Evolutionary conservation across 2,329 filamentous ascomycete genomes (phyloP).

Genomic region (Ascomycota sp.): DNA sequence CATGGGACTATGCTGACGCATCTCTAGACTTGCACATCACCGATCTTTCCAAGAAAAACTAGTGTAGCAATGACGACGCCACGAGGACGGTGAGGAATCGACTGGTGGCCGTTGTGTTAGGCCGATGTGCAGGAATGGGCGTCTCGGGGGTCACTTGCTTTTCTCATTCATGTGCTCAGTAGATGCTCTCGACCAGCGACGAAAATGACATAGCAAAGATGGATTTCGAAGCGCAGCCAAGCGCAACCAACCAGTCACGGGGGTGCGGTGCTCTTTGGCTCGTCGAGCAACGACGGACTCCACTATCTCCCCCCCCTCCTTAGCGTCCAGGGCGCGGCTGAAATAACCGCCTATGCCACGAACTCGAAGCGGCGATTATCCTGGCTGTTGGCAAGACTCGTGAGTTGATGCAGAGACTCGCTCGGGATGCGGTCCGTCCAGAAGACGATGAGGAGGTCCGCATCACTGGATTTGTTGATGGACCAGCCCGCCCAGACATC

Average conservation of each 20-base stretch:
- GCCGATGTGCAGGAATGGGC: constrained; percentile 27
- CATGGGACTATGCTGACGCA: background rate
- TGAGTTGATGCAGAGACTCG: constrained; percentile 10
- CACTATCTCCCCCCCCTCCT: background rate
- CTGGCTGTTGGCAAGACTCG: constrained; percentile 5
- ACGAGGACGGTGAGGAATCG: constrained; percentile 8
- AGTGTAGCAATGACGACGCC: constrained; percentile 8
- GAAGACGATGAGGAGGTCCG: constrained; percentile 19
- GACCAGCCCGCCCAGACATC: constrained; percentile 20
- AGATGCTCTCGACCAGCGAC: constrained; percentile 17
- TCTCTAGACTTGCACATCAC: constrained; percentile 27
- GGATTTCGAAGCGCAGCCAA: constrained; percentile 12
- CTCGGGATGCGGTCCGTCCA: constrained; percentile 16
- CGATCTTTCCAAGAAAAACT: constrained; percentile 34
- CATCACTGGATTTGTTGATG: constrained; percentile 15
- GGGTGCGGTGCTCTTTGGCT: no score
- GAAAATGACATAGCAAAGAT: constrained; percentile 16
- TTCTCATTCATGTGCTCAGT: constrained; percentile 22
- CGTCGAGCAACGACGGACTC: no score
- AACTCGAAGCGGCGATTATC: constrained; percentile 8
- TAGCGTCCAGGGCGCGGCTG: no score
- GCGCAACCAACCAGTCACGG: background rate
- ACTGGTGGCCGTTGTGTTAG: no score
- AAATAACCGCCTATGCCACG: constrained; percentile 4
- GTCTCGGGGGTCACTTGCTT: constrained; percentile 36